Conservation (phyloP, 208 protist genomes). For the Sergeia podlipaevii region DNA sequence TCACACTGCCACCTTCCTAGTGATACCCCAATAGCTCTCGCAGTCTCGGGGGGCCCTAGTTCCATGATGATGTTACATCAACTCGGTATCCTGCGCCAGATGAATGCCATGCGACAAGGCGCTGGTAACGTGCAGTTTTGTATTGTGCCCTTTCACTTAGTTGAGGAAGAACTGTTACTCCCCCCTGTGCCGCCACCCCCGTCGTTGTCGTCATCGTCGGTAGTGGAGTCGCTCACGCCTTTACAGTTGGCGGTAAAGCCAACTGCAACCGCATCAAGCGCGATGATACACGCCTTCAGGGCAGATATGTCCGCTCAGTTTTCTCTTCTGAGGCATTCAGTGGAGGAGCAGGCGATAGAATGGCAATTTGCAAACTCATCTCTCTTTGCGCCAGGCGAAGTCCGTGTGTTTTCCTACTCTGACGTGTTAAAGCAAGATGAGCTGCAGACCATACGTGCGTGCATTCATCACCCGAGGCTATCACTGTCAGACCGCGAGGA, state of each 20-base stretch:
- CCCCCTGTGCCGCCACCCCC: slow-evolving; percentile 19
- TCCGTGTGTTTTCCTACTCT: slow-evolving; percentile 51
- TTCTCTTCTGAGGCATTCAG: slow-evolving; percentile 21
- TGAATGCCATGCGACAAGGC: slow-evolving; percentile 17
- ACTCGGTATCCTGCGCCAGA: slow-evolving; percentile 41
- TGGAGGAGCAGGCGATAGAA: background rate
- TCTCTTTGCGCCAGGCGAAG: slow-evolving; percentile 33
- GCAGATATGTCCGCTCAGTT: slow-evolving; percentile 19
- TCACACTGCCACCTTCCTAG: slow-evolving; percentile 50
- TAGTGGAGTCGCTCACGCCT: background rate
- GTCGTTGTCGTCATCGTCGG: background rate
- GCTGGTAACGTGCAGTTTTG: slow-evolving; percentile 17
- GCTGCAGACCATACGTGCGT: slow-evolving; percentile 20
- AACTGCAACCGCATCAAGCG: too few relatives aligned
- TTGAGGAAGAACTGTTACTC: slow-evolving; percentile 58
- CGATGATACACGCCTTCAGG: too few relatives aligned
- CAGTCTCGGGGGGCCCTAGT: slow-evolving; percentile 60
- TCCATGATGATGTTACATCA: slow-evolving; percentile 73
- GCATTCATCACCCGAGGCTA: slow-evolving; percentile 40
- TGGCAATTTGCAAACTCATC: slow-evolving; percentile 19
- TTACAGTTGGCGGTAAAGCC: background rate
- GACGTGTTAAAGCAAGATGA: slow-evolving; percentile 38
- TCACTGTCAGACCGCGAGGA: slow-evolving; percentile 55
- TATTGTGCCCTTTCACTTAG: slow-evolving; percentile 62
- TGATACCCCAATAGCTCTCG: slow-evolving; percentile 61